phyloP scores from a whole-genome alignment of 345 rosid genomes.

The Pugionium dolabratum region DNA sequence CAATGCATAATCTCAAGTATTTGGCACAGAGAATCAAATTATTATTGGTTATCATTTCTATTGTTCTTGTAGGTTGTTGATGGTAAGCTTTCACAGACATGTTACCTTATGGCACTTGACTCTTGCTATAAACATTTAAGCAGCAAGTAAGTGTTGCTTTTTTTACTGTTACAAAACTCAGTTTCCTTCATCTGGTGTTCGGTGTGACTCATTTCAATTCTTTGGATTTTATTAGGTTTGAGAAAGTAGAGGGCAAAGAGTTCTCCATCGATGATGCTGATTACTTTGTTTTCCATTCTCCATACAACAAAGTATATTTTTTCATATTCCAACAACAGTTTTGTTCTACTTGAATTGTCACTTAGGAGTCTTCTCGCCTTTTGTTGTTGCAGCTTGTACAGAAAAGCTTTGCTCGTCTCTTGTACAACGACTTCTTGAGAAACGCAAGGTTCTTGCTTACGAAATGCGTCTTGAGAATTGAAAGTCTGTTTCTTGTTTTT shows the following conservation, averaged over 20 bases:
- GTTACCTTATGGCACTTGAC: conserved; percentile 98
- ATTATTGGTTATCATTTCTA: no score
- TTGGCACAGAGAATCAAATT: not conserved
- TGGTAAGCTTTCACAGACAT: conserved; percentile 98
- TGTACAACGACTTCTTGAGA: conserved; percentile 78
- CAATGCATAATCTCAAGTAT: not conserved
- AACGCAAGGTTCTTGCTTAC: conserved; percentile 63
- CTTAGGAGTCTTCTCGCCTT: conserved; percentile 37
- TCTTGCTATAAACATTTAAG: conserved; percentile 81
- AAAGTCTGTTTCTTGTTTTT: not conserved
- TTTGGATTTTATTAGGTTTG: conserved; percentile 57
- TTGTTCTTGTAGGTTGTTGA: conserved; percentile 81
- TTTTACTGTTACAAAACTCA: conserved; percentile 7
- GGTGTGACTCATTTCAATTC: not conserved
- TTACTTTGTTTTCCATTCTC: conserved; percentile 91
- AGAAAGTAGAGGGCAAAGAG: conserved; percentile 79
- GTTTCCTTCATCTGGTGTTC: not conserved
- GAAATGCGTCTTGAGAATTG: not conserved
- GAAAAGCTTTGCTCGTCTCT: conserved; percentile 93
- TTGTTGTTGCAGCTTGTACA: conserved; percentile 85
- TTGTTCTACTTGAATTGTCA: conserved; percentile 8
- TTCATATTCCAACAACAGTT: conserved; percentile 8
- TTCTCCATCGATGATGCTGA: conserved; percentile 80
- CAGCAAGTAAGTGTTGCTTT: conserved; percentile 60
- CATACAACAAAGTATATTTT: conserved; percentile 86